Conservation (phyloP, 208 protist genomes). For the Wallacemonas rigidus region DNA sequence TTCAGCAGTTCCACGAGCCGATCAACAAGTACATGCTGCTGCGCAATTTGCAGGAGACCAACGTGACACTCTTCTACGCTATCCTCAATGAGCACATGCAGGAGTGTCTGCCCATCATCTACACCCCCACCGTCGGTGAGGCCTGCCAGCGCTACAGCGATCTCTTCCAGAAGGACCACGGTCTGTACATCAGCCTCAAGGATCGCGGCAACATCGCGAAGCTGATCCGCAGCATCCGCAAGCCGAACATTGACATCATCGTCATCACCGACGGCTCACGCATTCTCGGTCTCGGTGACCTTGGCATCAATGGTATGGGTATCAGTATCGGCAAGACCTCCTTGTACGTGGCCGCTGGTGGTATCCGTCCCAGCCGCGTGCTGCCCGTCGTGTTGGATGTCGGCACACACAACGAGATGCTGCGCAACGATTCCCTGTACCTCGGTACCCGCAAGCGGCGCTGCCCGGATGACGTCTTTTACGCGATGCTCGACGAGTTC, state of each 20-base stretch:
- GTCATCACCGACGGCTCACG: slow-evolving; percentile 91
- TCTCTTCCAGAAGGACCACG: slow-evolving; percentile 59
- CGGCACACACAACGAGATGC: slow-evolving; percentile 81
- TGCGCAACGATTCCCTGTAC: slow-evolving; percentile 79
- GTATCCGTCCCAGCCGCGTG: slow-evolving; percentile 72
- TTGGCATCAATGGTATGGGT: slow-evolving; percentile 93
- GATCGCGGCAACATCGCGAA: slow-evolving; percentile 61
- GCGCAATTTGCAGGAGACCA: slow-evolving; percentile 44
- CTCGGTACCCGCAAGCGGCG: slow-evolving; percentile 57
- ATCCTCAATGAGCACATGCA: slow-evolving; percentile 39
- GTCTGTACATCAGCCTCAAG: slow-evolving; percentile 69
- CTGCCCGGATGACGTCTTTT: slow-evolving; percentile 62
- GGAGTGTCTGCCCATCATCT: slow-evolving; percentile 62
- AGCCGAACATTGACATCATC: slow-evolving; percentile 81
- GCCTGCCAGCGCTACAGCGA: slow-evolving; percentile 75
- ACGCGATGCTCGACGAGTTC: slow-evolving; percentile 88
- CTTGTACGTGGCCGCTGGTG: slow-evolving; percentile 86
- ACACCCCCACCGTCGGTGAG: slow-evolving; percentile 85
- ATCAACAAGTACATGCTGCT: slow-evolving; percentile 57
- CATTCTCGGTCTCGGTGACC: slow-evolving; percentile 90
- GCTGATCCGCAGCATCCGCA: slow-evolving; percentile 73
- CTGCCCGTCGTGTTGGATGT: slow-evolving; percentile 91
- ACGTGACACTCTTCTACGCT: slow-evolving; percentile 57
- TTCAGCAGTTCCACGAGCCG: slow-evolving; percentile 33
- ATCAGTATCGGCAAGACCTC: slow-evolving; percentile 92